Evolutionary conservation across 352 stramenopile species (phyloP).

Genomic region (Globisporangium megalacanthum): DNA sequence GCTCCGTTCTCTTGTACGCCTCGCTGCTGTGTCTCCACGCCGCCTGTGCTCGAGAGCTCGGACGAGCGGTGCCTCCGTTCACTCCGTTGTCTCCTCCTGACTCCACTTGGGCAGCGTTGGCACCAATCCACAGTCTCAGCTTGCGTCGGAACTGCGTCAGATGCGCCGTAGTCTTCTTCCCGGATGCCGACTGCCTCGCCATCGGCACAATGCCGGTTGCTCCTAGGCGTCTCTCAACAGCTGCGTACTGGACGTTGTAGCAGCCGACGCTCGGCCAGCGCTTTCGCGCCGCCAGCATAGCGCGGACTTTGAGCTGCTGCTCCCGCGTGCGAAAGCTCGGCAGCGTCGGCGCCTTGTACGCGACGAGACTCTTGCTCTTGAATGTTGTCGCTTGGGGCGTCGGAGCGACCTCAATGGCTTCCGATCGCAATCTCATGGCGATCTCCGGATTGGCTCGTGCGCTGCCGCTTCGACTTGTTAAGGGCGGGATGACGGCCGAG

Average conservation of each 20-base stretch:
- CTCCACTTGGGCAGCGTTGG: neutral
- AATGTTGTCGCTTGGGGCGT: neutral
- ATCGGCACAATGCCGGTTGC: conserved; percentile 19
- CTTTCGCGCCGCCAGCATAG: conserved; percentile 13
- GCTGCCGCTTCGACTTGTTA: neutral
- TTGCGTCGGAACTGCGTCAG: neutral
- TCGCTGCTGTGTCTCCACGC: neutral
- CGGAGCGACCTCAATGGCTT: too few species aligned
- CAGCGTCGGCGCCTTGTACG: conserved; percentile 7
- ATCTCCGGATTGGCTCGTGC: too few species aligned
- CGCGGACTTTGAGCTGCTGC: conserved; percentile 20
- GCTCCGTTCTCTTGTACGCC: conserved; percentile 4
- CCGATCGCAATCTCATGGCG: too few species aligned
- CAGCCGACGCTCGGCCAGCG: conserved; percentile 15
- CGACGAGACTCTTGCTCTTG: neutral
- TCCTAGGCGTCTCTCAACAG: conserved; percentile 23
- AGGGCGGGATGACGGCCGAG: conserved; percentile 4
- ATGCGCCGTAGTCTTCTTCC: neutral
- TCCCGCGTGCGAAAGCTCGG: conserved; percentile 22
- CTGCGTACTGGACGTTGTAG: conserved; percentile 18
- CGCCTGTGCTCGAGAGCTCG: neutral
- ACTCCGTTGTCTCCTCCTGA: neutral
- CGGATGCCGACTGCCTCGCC: conserved; percentile 1
- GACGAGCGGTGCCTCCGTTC: too few species aligned
- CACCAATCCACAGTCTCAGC: conserved; percentile 6